phyloP scores from a whole-genome alignment of 176 grass and related monocot genomes.

The Oryza longistaminata region DNA sequence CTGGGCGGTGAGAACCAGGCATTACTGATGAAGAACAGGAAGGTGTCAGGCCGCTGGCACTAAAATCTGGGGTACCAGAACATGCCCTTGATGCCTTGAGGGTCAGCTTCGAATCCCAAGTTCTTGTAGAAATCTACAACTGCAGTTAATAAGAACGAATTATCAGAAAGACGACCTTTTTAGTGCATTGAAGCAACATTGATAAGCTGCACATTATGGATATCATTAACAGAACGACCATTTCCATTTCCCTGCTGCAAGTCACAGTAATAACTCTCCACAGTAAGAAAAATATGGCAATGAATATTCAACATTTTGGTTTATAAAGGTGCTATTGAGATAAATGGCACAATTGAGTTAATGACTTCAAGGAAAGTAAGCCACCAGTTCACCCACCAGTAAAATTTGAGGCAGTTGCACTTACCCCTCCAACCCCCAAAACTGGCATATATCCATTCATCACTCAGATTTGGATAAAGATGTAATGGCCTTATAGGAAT shows the following conservation, averaged over 20 bases:
- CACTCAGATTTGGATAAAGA: background rate
- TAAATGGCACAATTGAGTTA: background rate
- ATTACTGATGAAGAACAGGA: background rate
- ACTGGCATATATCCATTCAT: background rate
- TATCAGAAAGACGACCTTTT: background rate
- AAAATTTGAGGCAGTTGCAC: background rate
- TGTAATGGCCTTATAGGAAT: background rate
- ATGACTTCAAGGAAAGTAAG: background rate
- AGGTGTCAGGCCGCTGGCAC: background rate
- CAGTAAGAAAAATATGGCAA: background rate
- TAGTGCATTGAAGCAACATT: conserved; percentile 23
- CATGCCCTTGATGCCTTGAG: conserved; percentile 98
- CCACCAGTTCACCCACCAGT: background rate
- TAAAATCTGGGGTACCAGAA: conserved; percentile 88
- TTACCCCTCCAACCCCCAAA: background rate
- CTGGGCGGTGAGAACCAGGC: background rate
- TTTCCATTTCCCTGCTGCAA: background rate
- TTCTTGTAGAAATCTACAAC: conserved; percentile 98
- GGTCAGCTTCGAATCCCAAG: conserved; percentile 91
- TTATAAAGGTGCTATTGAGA: background rate
- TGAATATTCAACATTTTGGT: background rate
- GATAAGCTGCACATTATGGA: background rate
- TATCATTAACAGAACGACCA: background rate
- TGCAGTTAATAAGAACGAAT: conserved; percentile 43
- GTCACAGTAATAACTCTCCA: background rate